A percentile compares a stretch with the other conserved stretches of the same genome.
These are phyloP conservation scores for Phylloporus sp. DNA, from an alignment of 768 basidiomycete species.

Conservation along the genomic window DNA sequence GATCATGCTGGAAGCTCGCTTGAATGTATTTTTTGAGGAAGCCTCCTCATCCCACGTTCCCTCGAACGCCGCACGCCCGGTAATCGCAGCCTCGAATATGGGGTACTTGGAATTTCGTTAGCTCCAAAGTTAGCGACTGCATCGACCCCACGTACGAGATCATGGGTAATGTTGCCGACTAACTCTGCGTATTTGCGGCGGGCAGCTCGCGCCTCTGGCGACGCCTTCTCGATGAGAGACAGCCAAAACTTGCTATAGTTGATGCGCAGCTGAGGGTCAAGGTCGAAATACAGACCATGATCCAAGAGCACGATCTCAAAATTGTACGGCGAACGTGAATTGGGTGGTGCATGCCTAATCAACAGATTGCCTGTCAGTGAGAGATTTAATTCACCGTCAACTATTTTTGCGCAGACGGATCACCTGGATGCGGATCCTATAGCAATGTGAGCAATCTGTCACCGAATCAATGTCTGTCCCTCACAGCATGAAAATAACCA, in stretches of 20 bases:
- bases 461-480: constrained; percentile 22
- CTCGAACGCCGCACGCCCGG: constrained; percentile 70
- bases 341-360: constrained; percentile 65
- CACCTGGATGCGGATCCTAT: constrained; percentile 86
- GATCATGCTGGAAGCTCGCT: constrained; percentile 71
- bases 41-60: constrained; percentile 48
- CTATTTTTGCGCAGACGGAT: constrained; percentile 5
- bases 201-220: constrained; percentile 57
- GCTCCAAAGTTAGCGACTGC: not conserved
- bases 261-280: constrained; percentile 71
- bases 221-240: constrained; percentile 71
- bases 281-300: constrained; percentile 91
- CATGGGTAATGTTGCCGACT: constrained; percentile 86
- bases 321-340: constrained; percentile 79
- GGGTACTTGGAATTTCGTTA: constrained; percentile 60
- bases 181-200: constrained; percentile 83
- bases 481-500: constrained; percentile 82
- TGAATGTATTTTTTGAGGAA: constrained; percentile 34
- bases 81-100: constrained; percentile 91
- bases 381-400: not conserved
- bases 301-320: constrained; percentile 95
- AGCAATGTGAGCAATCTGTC: constrained; percentile 12
- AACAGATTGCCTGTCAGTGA: constrained; percentile 69
- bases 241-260: constrained; percentile 91
- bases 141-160: constrained; percentile 52